These are phyloP conservation scores for Cercophora sp. DNA, from an alignment of 495 filamentous ascomycete genomes.

Conservation along the genomic window DNA sequence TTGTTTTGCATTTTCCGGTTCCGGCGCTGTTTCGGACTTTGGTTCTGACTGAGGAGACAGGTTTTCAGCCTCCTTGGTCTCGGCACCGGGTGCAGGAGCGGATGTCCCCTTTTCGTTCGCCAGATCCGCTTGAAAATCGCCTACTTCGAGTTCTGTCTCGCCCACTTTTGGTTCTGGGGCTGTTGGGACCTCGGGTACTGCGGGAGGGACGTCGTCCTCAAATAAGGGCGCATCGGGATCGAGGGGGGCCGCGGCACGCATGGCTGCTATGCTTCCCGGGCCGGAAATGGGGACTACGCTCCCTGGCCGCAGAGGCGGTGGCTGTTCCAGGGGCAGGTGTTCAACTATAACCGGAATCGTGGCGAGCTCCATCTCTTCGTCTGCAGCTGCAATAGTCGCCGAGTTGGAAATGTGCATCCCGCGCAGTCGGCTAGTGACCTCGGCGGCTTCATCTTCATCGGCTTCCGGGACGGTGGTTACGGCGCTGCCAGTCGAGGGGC, in stretches of 20 bases:
- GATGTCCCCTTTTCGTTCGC: background rate
- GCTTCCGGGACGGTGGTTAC: constrained; percentile 69
- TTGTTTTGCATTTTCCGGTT: background rate
- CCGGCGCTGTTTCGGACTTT: background rate
- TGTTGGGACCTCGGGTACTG: no score
- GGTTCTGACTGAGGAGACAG: background rate
- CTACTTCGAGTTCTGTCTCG: background rate
- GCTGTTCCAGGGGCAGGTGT: constrained; percentile 24
- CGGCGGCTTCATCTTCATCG: constrained; percentile 56
- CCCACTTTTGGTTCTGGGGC: background rate
- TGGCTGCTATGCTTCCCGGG: background rate
- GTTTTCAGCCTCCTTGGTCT: background rate
- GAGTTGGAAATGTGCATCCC: constrained; percentile 40
- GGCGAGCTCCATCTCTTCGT: constrained; percentile 37
- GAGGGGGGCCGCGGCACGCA: no score
- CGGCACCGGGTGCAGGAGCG: background rate
- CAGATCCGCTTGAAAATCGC: background rate
- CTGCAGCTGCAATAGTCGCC: constrained; percentile 20
- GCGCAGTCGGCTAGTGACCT: constrained; percentile 36
- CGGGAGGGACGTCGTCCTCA: no score
- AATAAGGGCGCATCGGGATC: no score
- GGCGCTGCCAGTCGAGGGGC: constrained; percentile 68
- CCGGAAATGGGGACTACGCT: constrained; percentile 23
- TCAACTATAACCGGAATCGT: constrained; percentile 46
- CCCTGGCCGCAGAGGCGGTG: constrained; percentile 21